A percentile compares a stretch with the other conserved stretches of the same genome.
These are phyloP conservation scores for Scheffersomyces cryptocercus DNA, from an alignment of 1,139 yeast genomes.

Conservation along the genomic window DNA sequence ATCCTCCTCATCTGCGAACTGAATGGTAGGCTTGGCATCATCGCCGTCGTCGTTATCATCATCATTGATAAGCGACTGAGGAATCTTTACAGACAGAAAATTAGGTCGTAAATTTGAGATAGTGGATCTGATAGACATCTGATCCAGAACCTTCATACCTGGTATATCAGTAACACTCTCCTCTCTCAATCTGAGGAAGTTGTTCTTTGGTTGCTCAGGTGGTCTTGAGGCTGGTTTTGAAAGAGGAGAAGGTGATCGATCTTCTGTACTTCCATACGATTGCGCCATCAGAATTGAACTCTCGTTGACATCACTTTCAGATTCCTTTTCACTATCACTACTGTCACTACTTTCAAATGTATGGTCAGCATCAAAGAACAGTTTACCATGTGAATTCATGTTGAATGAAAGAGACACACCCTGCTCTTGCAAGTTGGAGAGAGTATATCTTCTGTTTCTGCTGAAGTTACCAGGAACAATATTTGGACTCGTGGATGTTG, in stretches of 20 bases:
- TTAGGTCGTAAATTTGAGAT: slow-evolving; percentile 56
- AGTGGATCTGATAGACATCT: slow-evolving; percentile 33
- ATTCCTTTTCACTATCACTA: slow-evolving; percentile 31
- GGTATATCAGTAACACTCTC: background rate
- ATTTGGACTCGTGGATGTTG: slow-evolving; percentile 17
- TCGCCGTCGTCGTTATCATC: slow-evolving; percentile 56
- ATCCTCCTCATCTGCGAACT: slow-evolving; percentile 28
- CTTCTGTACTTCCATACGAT: slow-evolving; percentile 2
- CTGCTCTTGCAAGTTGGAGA: slow-evolving; percentile 64
- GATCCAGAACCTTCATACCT: slow-evolving; percentile 16
- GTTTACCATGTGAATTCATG: slow-evolving; percentile 57
- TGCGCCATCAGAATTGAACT: background rate
- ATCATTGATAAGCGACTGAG: slow-evolving; percentile 68
- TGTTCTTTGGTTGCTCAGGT: background rate
- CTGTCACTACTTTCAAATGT: slow-evolving; percentile 23
- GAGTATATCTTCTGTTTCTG: slow-evolving; percentile 44
- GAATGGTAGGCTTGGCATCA: slow-evolving; percentile 22
- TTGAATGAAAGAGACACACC: slow-evolving; percentile 69
- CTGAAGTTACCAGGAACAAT: slow-evolving; percentile 13
- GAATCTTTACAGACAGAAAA: slow-evolving; percentile 77
- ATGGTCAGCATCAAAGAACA: slow-evolving; percentile 27
- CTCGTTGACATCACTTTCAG: slow-evolving; percentile 2
- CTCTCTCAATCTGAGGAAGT: slow-evolving; percentile 1
- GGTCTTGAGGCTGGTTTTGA: slow-evolving; percentile 1
- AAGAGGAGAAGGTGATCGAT: slow-evolving; percentile 1